These are phyloP conservation scores for Glarea lozoyensis DNA, from an alignment of 495 filamentous ascomycete genomes.

Conservation along the genomic window DNA sequence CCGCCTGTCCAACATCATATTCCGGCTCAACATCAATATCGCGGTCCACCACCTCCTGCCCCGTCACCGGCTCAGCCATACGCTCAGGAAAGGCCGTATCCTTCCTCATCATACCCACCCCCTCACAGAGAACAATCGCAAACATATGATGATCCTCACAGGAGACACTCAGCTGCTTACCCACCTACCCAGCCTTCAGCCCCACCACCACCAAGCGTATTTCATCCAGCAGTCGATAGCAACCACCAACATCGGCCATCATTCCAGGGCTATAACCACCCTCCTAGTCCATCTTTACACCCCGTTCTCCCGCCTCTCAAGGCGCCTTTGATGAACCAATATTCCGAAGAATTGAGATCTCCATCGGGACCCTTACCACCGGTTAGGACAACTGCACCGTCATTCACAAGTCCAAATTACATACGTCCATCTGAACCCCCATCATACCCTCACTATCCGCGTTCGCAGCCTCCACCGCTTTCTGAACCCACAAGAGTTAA, in stretches of 20 bases:
- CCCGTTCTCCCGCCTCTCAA: slow-evolving; percentile 3
- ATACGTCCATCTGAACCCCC: slow-evolving; percentile 2
- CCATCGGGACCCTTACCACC: slow-evolving; percentile 12
- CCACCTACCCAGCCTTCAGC: background rate
- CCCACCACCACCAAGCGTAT: background rate
- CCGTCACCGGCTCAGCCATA: slow-evolving; percentile 4
- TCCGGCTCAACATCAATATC: background rate
- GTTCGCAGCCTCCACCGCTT: background rate
- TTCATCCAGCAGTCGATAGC: background rate
- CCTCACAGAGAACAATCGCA: too few relatives aligned
- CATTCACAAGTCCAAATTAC: slow-evolving; percentile 10
- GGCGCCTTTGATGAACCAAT: slow-evolving; percentile 3
- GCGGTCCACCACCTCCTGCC: slow-evolving; percentile 1
- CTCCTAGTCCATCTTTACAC: background rate
- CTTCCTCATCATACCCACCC: slow-evolving; percentile 11
- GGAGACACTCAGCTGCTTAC: too few relatives aligned
- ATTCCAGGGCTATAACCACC: background rate
- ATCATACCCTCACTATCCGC: slow-evolving; percentile 5
- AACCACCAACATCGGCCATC: slow-evolving; percentile 2
- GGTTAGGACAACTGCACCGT: slow-evolving; percentile 4
- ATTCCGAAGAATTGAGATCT: slow-evolving; percentile 6
- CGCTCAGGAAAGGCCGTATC: slow-evolving; percentile 6
- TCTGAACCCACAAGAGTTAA: slow-evolving; percentile 8
- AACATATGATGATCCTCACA: too few relatives aligned
- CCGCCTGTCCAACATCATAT: slow-evolving; percentile 30